Base-by-base conservation (phyloP, 805 yeast species). In the Candida odintsovae region DNA sequence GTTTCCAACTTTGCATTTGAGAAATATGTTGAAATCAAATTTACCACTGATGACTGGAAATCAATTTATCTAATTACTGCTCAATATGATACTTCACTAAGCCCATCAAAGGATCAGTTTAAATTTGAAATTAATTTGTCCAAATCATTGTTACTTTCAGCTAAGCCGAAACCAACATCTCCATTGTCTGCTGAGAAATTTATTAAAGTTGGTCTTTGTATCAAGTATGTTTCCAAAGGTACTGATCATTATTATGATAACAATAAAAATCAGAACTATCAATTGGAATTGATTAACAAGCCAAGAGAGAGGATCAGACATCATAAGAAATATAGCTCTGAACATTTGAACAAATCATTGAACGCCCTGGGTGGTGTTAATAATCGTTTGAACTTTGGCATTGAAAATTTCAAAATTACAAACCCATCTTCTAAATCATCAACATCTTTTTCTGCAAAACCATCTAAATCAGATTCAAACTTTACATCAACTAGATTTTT, bases 11-110 rank as follows among this genome's bases (percentile, higher is more conserved):
- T 68, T 20, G 53, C 69, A 0, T 72, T 65, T 55, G 66, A 68
- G 44, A 72, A 72, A 54, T 62, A 61, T 43, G 63, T 72, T 40
- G 58, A 64, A 33, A 56, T 80, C 31, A 78, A 76, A 55, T 61
- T 78, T 48, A 72, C 83, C 4, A 62, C 68, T 45, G 76, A 80
- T 62, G 59, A 68, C 47, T 81, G 77, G 77, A 65, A 69, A 42
- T 71, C 75, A 56, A 72, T 54, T 52, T 76, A 73, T 61, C 68
- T 72, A 61, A 74, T 47, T 49, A 62, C 54, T 44, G 56, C 48
- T 22, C 43, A 58, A 9, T 57, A 59, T 42, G 56, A 55, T 31
- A 54, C 55, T 48, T 45, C 61, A 11, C 19, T 61, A 23, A 50
- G 52, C 41, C 20, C 48, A 1, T 41, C 44, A n/a, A 71, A 61